A percentile compares a stretch with the other conserved stretches of the same genome.
Conservation (phyloP, 257 asterid genomes). For the Coffea canephora region DNA sequence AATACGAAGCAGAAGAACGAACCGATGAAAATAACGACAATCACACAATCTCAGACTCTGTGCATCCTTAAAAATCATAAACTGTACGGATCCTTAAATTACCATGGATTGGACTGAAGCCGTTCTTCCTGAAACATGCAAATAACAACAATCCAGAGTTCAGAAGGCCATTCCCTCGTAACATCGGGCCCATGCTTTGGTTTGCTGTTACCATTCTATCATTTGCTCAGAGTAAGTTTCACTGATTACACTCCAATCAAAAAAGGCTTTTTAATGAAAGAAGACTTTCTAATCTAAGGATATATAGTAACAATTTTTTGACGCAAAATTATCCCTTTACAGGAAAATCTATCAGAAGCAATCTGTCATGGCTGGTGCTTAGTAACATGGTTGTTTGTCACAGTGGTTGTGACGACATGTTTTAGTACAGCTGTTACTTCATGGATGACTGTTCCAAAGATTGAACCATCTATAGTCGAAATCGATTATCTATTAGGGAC, state of each 20-base stretch:
- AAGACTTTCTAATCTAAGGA: too few relatives aligned
- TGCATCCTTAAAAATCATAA: too few relatives aligned
- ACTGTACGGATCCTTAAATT: too few relatives aligned
- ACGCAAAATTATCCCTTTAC: slow-evolving; percentile 11
- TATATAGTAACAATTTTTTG: not conserved
- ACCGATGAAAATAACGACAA: too few relatives aligned
- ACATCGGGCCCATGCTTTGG: slow-evolving; percentile 50
- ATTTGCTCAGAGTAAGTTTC: slow-evolving; percentile 53
- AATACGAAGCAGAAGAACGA: too few relatives aligned
- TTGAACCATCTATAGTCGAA: slow-evolving; percentile 39
- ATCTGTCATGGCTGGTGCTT: slow-evolving; percentile 47
- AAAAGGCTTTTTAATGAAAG: not conserved
- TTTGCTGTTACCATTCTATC: slow-evolving; percentile 56
- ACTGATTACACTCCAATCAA: too few relatives aligned
- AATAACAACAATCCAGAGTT: slow-evolving; percentile 41
- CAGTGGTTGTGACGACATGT: slow-evolving; percentile 44
- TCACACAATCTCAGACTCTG: too few relatives aligned
- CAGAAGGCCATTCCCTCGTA: slow-evolving; percentile 28
- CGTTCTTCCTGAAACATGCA: slow-evolving; percentile 18
- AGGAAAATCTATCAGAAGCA: slow-evolving; percentile 47
- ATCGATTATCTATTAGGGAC: slow-evolving; percentile 37
- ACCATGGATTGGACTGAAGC: too few relatives aligned
- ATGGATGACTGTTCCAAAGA: slow-evolving; percentile 55
- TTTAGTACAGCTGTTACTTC: slow-evolving; percentile 59
- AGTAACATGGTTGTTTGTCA: slow-evolving; percentile 47